Percentiles rank a stretch among this genome's conserved stretches.
Evolutionary conservation across 805 yeast species (phyloP).

Genomic region (Ogataea neopini): DNA sequence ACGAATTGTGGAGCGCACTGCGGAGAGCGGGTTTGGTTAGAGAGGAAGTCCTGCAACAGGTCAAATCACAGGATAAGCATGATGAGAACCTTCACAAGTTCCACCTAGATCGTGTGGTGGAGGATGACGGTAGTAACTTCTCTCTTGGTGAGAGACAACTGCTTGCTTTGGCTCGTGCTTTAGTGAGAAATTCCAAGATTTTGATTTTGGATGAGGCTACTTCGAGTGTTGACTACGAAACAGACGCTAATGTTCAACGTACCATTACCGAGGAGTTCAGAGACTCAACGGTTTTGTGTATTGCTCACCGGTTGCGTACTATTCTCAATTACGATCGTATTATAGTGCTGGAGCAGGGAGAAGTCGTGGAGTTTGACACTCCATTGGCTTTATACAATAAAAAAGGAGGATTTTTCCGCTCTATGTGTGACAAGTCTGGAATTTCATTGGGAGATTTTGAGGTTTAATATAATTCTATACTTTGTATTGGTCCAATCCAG

Average conservation of each 20-base stretch:
- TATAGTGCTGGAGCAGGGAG: constrained; percentile 60
- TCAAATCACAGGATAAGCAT: constrained; percentile 35
- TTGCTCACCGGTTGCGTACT: constrained; percentile 71
- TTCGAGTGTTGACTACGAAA: constrained; percentile 71
- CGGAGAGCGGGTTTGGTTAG: constrained; percentile 58
- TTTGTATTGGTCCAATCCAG: constrained; percentile 1
- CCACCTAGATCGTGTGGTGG: constrained; percentile 59
- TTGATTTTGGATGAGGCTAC: constrained; percentile 77
- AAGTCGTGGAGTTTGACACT: constrained; percentile 52
- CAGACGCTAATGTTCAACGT: constrained; percentile 63
- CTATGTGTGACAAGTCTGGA: constrained; percentile 54
- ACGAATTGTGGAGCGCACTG: constrained; percentile 57
- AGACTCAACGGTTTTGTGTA: constrained; percentile 66
- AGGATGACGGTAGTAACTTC: constrained; percentile 69
- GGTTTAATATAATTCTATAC: background rate
- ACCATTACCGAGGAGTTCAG: constrained; percentile 60
- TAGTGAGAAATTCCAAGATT: constrained; percentile 62
- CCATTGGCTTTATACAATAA: constrained; percentile 48
- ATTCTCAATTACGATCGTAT: constrained; percentile 60
- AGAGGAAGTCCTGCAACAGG: constrained; percentile 34
- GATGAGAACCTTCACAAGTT: constrained; percentile 50
- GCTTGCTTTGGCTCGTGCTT: constrained; percentile 68
- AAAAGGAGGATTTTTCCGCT: constrained; percentile 46
- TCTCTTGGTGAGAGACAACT: constrained; percentile 74
- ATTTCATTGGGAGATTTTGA: constrained; percentile 42